A percentile compares a stretch with the other conserved stretches of the same genome.
These are phyloP conservation scores for Cercospora janseana DNA, from an alignment of 2,329 filamentous ascomycete genomes.

Conservation along the genomic window DNA sequence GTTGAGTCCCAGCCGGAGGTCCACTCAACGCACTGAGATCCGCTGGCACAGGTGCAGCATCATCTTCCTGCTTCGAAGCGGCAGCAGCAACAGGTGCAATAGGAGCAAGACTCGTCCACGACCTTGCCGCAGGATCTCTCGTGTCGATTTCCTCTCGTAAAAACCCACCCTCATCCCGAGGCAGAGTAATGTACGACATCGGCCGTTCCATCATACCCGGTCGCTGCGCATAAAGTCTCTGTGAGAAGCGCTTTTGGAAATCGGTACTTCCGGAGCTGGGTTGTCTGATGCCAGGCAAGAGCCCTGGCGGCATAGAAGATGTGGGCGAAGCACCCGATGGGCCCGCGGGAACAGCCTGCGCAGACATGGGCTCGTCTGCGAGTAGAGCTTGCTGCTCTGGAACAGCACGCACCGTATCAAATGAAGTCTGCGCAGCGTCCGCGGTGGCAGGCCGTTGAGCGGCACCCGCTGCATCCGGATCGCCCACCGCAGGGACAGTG, in stretches of 20 bases:
- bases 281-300: slow-evolving; percentile 7
- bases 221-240: slow-evolving; percentile 22
- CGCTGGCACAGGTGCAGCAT: slow-evolving; percentile 7
- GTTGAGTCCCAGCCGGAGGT: slow-evolving; percentile 26
- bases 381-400: background rate
- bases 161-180: slow-evolving; percentile 25
- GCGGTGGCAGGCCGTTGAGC: no score
- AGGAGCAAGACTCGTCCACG: background rate
- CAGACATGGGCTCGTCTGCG: slow-evolving; percentile 19
- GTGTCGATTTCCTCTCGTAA: slow-evolving; percentile 24
- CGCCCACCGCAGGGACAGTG: background rate
- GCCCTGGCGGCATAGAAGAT: background rate
- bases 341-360: slow-evolving; percentile 20
- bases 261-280: slow-evolving; percentile 1
- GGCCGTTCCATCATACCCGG: slow-evolving; percentile 25
- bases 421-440: background rate
- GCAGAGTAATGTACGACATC: slow-evolving; percentile 33
- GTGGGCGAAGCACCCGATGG: slow-evolving; percentile 6
- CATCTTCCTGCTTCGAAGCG: background rate
- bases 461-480: no score
- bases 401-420: background rate
- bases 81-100: background rate
- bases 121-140: background rate
- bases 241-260: slow-evolving; percentile 24
- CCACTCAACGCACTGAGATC: slow-evolving; percentile 29